phyloP scores from a whole-genome alignment of 2,329 filamentous ascomycete genomes.

The Chaetothyriales sp. region DNA sequence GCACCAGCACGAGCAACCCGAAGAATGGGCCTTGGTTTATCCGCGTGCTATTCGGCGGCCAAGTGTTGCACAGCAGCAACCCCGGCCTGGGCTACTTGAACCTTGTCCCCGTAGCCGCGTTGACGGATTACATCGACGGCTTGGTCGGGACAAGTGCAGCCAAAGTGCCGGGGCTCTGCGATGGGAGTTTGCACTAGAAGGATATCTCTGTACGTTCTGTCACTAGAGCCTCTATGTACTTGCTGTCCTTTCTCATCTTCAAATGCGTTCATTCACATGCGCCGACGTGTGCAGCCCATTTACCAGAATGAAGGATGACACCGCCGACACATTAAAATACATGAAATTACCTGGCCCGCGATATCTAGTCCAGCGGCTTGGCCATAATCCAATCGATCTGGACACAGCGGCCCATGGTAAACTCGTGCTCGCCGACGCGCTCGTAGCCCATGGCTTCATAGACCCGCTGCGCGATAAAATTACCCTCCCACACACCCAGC shows the following conservation, averaged over 20 bases:
- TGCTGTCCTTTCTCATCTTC: too few species aligned
- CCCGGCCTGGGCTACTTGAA: conserved; percentile 55
- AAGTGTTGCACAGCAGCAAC: conserved; percentile 52
- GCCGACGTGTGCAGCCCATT: too few species aligned
- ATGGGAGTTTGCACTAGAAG: neutral
- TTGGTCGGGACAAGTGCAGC: conserved; percentile 44
- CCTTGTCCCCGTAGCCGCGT: conserved; percentile 52
- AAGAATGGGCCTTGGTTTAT: conserved; percentile 35
- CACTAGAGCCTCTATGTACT: too few species aligned
- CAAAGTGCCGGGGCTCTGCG: conserved; percentile 30
- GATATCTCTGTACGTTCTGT: too few species aligned
- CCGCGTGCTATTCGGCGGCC: conserved; percentile 58
- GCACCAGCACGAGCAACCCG: neutral
- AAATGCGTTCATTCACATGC: too few species aligned
- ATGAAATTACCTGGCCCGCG: too few species aligned
- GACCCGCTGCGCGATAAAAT: conserved; percentile 12
- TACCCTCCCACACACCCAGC: conserved; percentile 16
- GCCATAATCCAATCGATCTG: conserved; percentile 16
- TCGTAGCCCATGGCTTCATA: conserved; percentile 11
- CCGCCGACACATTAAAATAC: too few species aligned
- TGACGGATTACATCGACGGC: conserved; percentile 59
- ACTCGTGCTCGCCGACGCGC: conserved; percentile 12
- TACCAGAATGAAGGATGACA: too few species aligned
- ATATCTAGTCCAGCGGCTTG: conserved; percentile 1
- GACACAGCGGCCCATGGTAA: conserved; percentile 15